These are phyloP conservation scores for Epichloe glyceriae DNA, from an alignment of 2,329 filamentous ascomycete species.

Conservation along the genomic window DNA sequence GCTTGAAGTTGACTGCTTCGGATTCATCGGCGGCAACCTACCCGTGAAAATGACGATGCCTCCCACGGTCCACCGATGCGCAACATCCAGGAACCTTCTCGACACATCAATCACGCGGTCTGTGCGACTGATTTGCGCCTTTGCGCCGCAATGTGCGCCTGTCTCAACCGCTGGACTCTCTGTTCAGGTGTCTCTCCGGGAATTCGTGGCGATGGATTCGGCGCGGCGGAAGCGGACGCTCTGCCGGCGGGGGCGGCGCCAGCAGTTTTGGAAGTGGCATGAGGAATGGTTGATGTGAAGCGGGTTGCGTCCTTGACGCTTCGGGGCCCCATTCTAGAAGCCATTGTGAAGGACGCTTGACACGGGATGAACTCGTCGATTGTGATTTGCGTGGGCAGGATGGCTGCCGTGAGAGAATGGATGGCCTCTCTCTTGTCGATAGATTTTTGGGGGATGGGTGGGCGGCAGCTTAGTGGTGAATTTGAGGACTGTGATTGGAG, in stretches of 20 bases:
- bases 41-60: constrained; percentile 44
- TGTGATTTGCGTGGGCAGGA: background rate
- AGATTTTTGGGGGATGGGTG: constrained; percentile 20
- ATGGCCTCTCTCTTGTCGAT: constrained; percentile 14
- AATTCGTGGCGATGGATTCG: constrained; percentile 17
- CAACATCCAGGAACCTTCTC: constrained; percentile 39
- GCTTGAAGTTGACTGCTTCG: background rate
- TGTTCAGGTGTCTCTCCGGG: constrained; percentile 52
- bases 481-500: constrained; percentile 21
- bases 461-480: constrained; percentile 13
- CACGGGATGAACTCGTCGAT: background rate
- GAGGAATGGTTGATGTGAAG: constrained; percentile 41
- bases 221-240: constrained; percentile 9
- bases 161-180: constrained; percentile 54
- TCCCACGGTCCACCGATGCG: constrained; percentile 41
- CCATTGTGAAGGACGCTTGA: constrained; percentile 17
- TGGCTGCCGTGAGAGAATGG: constrained; percentile 1
- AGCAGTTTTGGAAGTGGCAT: constrained; percentile 51
- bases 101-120: constrained; percentile 36
- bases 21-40: constrained; percentile 18
- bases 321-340: constrained; percentile 39
- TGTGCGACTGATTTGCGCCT: constrained; percentile 39
- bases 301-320: constrained; percentile 70
- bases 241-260: constrained; percentile 23
- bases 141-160: constrained; percentile 54